Base-by-base conservation (phyloP, 495 filamentous ascomycete genomes). In the Aspergillus steynii region DNA sequence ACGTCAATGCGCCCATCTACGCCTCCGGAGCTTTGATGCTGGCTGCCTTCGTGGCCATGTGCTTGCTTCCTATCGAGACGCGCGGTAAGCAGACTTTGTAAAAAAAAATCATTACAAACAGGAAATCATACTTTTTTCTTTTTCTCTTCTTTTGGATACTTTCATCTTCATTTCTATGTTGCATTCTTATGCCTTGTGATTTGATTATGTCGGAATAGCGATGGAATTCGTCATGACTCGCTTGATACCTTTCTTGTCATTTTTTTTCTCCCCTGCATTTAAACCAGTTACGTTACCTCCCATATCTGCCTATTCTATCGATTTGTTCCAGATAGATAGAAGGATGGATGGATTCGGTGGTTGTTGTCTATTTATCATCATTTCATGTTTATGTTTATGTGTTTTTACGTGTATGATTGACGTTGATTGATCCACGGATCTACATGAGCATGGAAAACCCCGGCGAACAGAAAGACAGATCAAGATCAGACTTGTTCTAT, bases 1-100 rank as follows among this genome's bases (percentile, higher is more conserved):
- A 77, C 62, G 74, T 81, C 8, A 75, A 78, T 58, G 71, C 80
- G 2, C 83, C 83, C 0, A 79, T 85, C 29, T 85, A 81, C 59
- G 82, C 80, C 2, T 81, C 82, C 1, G 82, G 80, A 31, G 79
- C 56, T 3, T 56, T 85, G 62, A 81, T 84, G 27, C 62, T 85
- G 29, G 80, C 78, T 15, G 77, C 81, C 0, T 83, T 82, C 51
- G 63, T 80, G 8, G 80, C 81, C 3, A 84, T 84, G 82, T 73
- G 68, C 45, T 63, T 74, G 4, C 72, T 85, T 10, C 82, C 82
- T 3, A 84, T 84, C 54, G 82, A 85, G 66, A 85, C 82, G 15
- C 71, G 77, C 29, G 81, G 81, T 2, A 80, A 72, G 56, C 78
- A 83, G 65, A 75, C 74, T 50, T 62, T 84, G 37, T 85, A 69